These are phyloP conservation scores for Escallonia rubra DNA, from an alignment of 129 eudicot species.

Conservation along the genomic window DNA sequence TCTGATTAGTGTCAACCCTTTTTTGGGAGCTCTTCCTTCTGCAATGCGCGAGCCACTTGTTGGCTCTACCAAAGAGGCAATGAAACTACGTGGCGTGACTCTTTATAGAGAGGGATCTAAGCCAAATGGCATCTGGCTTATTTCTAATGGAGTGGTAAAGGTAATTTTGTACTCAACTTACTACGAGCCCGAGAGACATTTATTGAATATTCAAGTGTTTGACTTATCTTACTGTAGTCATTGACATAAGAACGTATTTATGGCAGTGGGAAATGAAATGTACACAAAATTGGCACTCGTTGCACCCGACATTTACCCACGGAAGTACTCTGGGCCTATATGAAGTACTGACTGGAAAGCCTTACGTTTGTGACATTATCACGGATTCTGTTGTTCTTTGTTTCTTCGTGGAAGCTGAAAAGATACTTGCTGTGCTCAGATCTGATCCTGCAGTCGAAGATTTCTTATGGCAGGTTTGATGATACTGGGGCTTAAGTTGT, in stretches of 20 bases:
- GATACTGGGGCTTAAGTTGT: not conserved
- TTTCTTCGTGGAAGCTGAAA: constrained; percentile 76
- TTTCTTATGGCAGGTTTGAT: constrained; percentile 84
- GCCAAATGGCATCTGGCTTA: constrained; percentile 82
- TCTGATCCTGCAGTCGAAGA: constrained; percentile 73
- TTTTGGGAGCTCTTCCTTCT: constrained; percentile 87
- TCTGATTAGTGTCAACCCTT: constrained; percentile 59
- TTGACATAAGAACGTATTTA: constrained; percentile 4
- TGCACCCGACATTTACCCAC: constrained; percentile 83
- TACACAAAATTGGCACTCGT: constrained; percentile 35
- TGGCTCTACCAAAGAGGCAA: constrained; percentile 74
- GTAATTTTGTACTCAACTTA: constrained; percentile 27
- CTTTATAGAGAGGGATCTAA: constrained; percentile 73
- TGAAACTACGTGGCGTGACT: constrained; percentile 63
- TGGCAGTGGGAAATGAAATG: constrained; percentile 71
- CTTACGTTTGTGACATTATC: constrained; percentile 72
- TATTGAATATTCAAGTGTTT: constrained; percentile 2
- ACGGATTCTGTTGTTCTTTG: constrained; percentile 83
- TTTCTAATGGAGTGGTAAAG: constrained; percentile 91
- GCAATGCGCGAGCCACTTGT: constrained; percentile 50
- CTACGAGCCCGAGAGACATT: not conserved
- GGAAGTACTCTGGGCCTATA: constrained; percentile 90
- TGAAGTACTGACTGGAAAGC: constrained; percentile 81
- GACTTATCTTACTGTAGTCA: not conserved
- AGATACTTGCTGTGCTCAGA: constrained; percentile 54